These are phyloP conservation scores for Oryza meridionalis DNA, from an alignment of 176 grass and related monocot genomes.

Conservation along the genomic window DNA sequence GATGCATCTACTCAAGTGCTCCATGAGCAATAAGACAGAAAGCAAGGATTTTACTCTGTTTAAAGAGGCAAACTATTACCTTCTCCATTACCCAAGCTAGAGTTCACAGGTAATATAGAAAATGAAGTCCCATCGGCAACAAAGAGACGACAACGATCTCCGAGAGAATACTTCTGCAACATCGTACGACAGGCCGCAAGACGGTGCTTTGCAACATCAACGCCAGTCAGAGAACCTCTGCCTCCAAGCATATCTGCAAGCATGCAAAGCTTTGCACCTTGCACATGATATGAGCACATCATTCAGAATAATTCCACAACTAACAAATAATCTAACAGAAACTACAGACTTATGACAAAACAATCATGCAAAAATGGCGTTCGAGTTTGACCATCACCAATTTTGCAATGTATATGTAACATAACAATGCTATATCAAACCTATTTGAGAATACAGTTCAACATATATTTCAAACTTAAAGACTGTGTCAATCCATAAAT, in stretches of 20 bases:
- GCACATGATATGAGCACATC: constrained; percentile 21
- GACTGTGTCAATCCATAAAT: background rate
- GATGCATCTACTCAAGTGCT: constrained; percentile 28
- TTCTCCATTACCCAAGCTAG: constrained; percentile 29
- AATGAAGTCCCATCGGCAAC: constrained; percentile 90
- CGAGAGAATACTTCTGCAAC: constrained; percentile 90
- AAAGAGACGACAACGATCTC: constrained; percentile 77
- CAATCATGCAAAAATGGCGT: background rate
- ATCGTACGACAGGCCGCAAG: constrained; percentile 90
- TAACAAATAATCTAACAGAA: constrained; percentile 21
- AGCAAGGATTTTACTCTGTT: background rate
- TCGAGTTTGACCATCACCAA: background rate
- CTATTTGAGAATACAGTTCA: background rate
- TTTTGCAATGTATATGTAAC: background rate
- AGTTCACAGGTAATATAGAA: constrained; percentile 68
- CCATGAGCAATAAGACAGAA: constrained; percentile 27
- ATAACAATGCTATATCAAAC: background rate
- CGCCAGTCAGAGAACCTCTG: constrained; percentile 87
- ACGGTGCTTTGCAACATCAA: constrained; percentile 86
- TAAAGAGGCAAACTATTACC: constrained; percentile 35
- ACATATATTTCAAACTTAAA: constrained; percentile 14
- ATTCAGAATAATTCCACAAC: constrained; percentile 24
- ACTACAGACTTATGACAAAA: constrained; percentile 1
- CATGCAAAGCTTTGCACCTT: constrained; percentile 98
- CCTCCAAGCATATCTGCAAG: constrained; percentile 75